These are phyloP conservation scores for Typha latifolia DNA, from an alignment of 176 grass and related monocot species.

Conservation along the genomic window DNA sequence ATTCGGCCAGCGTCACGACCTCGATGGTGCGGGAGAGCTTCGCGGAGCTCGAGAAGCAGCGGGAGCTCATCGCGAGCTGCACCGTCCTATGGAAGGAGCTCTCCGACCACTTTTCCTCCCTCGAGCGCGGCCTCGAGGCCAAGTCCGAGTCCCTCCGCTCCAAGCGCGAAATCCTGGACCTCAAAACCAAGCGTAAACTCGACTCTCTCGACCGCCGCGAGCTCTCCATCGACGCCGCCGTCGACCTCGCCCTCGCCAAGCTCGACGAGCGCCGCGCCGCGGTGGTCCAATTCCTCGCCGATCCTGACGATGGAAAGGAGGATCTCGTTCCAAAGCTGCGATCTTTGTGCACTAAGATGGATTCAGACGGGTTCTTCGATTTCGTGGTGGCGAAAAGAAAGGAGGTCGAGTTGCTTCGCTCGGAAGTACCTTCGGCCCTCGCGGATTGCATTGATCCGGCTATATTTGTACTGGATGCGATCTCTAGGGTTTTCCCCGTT, in stretches of 20 bases:
- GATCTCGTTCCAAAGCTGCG: conserved; percentile 35
- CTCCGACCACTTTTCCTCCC: conserved; percentile 48
- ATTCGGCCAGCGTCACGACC: conserved; percentile 10
- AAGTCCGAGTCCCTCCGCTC: conserved; percentile 50
- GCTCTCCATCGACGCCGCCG: conserved; percentile 47
- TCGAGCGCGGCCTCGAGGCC: conserved; percentile 50
- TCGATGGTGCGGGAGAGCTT: conserved; percentile 49
- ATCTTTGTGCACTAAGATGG: conserved; percentile 57
- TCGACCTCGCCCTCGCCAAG: conserved; percentile 34
- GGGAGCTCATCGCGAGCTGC: conserved; percentile 58
- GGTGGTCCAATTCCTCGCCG: neutral
- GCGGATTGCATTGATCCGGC: conserved; percentile 66
- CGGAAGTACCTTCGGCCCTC: conserved; percentile 42
- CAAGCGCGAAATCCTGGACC: conserved; percentile 42
- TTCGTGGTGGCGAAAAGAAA: conserved; percentile 58
- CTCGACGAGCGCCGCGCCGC: conserved; percentile 30
- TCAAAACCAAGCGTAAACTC: conserved; percentile 32
- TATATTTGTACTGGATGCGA: conserved; percentile 58
- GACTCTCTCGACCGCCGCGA: conserved; percentile 45
- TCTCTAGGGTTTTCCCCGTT: conserved; percentile 60
- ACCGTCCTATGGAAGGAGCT: conserved; percentile 72
- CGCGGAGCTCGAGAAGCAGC: conserved; percentile 70
- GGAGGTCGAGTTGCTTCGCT: conserved; percentile 60
- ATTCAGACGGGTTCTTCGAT: conserved; percentile 41
- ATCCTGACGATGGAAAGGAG: neutral